phyloP scores from a whole-genome alignment of 306 rosid genomes.

The Quercus alba region DNA sequence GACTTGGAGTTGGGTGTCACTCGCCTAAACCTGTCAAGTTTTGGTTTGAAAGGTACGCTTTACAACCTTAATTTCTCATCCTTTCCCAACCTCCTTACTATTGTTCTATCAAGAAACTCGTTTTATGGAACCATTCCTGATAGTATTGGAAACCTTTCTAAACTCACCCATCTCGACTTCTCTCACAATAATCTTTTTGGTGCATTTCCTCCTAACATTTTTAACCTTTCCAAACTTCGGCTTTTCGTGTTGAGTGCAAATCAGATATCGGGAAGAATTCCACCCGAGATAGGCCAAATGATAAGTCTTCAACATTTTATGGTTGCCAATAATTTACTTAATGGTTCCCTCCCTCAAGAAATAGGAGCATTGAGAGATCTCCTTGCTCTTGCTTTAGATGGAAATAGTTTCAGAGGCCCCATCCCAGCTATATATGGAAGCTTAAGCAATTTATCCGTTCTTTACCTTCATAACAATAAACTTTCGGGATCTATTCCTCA shows the following conservation, averaged over 20 bases:
- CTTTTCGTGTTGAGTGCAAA: no score
- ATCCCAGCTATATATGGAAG: constrained; percentile 5
- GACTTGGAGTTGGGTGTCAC: background rate
- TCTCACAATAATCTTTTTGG: background rate
- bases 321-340: no score
- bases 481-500: background rate
- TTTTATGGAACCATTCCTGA: constrained; percentile 16
- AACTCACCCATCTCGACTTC: background rate
- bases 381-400: no score
- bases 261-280: no score
- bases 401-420: background rate
- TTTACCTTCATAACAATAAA: accelerated
- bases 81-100: constrained; percentile 6
- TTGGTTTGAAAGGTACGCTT: constrained; percentile 27
- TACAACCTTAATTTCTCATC: constrained; percentile 4
- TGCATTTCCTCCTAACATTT: no score
- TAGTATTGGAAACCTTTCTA: background rate
- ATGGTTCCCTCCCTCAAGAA: no score
- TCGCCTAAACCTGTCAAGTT: constrained; percentile 9
- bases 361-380: no score
- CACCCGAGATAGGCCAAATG: no score
- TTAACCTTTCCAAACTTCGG: no score
- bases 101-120: background rate
- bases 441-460: background rate
- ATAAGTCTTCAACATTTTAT: no score